Percentiles rank a stretch among this genome's conserved stretches.
Conservation (phyloP, 108 stramenopile species). For the Hondaea fermentalgiana region DNA sequence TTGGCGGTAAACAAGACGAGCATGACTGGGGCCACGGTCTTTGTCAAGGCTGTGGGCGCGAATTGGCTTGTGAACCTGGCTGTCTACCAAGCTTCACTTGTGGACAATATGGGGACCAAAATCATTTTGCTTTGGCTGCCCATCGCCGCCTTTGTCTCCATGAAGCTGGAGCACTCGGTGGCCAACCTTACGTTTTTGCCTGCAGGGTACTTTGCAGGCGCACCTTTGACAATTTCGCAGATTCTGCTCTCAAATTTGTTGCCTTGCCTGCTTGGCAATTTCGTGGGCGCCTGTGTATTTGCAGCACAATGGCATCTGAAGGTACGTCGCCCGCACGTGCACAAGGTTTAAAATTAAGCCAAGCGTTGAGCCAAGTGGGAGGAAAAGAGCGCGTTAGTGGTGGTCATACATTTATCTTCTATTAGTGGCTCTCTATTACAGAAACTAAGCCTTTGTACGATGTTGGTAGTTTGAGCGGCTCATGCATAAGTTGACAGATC, state of each 20-base stretch:
- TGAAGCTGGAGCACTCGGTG: constrained; percentile 42
- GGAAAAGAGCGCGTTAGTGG: too few relatives aligned
- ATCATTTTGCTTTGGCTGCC: background rate
- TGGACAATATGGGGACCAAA: background rate
- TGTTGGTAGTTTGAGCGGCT: too few relatives aligned
- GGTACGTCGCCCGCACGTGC: background rate
- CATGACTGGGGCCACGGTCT: background rate
- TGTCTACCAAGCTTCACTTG: background rate
- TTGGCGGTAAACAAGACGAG: background rate
- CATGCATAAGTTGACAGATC: too few relatives aligned
- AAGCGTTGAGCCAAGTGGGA: too few relatives aligned
- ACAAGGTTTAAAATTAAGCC: background rate
- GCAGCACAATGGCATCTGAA: background rate
- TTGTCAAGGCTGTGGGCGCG: constrained; percentile 25
- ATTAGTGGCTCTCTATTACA: too few relatives aligned
- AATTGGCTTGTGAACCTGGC: constrained; percentile 1
- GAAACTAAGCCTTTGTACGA: too few relatives aligned
- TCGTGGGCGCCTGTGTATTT: background rate
- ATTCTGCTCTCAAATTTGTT: background rate
- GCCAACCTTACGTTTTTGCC: constrained; percentile 44
- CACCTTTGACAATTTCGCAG: constrained; percentile 23
- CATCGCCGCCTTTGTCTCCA: constrained; percentile 35
- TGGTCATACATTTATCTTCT: too few relatives aligned
- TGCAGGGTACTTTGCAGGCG: constrained; percentile 31
- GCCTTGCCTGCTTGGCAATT: background rate